phyloP scores from a whole-genome alignment of 2,329 filamentous ascomycete genomes.

The Alternaria sp. region DNA sequence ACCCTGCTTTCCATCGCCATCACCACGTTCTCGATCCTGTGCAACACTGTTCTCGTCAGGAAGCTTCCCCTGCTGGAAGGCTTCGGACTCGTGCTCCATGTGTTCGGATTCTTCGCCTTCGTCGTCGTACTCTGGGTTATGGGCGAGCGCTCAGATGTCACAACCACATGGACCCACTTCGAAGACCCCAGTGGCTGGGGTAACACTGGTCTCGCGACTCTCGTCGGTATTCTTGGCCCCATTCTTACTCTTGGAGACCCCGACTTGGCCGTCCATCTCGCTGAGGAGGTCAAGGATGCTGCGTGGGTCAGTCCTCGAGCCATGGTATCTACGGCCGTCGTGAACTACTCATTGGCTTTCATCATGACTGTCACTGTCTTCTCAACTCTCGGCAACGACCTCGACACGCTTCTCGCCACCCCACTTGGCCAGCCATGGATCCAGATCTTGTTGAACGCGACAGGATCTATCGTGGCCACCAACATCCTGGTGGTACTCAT shows the following conservation, averaged over 20 bases:
- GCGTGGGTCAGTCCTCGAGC: conserved; percentile 35
- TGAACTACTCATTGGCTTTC: conserved; percentile 45
- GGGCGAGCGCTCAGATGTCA: conserved; percentile 40
- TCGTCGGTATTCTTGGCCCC: conserved; percentile 46
- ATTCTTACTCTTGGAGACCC: conserved; percentile 43
- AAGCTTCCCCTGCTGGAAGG: conserved; percentile 41
- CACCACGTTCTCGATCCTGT: conserved; percentile 47
- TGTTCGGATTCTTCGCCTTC: conserved; percentile 59
- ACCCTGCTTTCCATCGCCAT: conserved; percentile 56
- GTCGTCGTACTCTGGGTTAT: conserved; percentile 44
- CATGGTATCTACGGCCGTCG: conserved; percentile 44
- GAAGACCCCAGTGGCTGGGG: conserved; percentile 53
- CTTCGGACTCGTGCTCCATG: conserved; percentile 52
- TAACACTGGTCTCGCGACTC: conserved; percentile 48
- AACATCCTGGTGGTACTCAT: conserved; percentile 22
- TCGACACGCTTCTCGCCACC: conserved; percentile 5
- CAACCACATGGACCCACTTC: conserved; percentile 54
- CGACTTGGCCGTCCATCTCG: conserved; percentile 43
- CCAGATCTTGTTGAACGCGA: conserved; percentile 30
- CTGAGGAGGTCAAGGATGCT: conserved; percentile 37
- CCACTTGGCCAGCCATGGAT: conserved; percentile 25
- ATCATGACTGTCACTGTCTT: conserved; percentile 31
- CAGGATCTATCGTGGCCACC: conserved; percentile 21
- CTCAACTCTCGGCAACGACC: conserved; percentile 5
- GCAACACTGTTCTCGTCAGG: conserved; percentile 48